Evolutionary conservation across 2,329 filamentous ascomycete species (phyloP).

Genomic region (Cercospora sesami): DNA sequence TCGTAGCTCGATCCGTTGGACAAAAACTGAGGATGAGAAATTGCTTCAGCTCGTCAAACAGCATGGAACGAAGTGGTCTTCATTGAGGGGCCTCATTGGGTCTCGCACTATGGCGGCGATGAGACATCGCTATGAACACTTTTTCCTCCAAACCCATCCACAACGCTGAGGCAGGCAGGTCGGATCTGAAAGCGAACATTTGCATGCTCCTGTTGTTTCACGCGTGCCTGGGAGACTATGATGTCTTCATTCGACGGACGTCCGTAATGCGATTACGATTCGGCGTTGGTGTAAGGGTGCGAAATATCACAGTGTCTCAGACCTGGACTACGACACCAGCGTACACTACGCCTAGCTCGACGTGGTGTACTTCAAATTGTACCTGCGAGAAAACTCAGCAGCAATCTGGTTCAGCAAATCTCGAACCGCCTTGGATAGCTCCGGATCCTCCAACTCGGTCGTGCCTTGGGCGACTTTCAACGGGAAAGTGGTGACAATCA

Average conservation of each 20-base stretch:
- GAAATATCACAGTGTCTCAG: neutral
- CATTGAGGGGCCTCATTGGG: neutral
- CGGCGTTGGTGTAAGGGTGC: neutral
- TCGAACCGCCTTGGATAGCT: neutral
- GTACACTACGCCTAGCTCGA: neutral
- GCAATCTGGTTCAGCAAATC: constrained; percentile 2
- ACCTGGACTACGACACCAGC: neutral
- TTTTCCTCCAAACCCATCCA: too few species aligned
- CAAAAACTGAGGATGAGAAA: neutral
- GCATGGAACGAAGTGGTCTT: neutral
- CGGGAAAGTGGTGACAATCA: constrained; percentile 13
- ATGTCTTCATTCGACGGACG: neutral
- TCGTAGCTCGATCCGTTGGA: neutral
- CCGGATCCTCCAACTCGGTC: constrained; percentile 6
- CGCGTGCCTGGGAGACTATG: neutral
- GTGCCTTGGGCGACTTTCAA: constrained; percentile 15
- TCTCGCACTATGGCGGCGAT: neutral
- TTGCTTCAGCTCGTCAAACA: neutral
- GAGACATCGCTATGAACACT: neutral
- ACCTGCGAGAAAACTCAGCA: constrained; percentile 3
- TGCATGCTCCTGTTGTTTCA: too few species aligned
- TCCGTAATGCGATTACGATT: neutral
- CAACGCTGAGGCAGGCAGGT: too few species aligned
- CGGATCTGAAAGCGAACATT: too few species aligned
- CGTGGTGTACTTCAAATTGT: constrained; percentile 11